phyloP scores from a whole-genome alignment of 2,329 filamentous ascomycete genomes.

The Penicillium hordei region DNA sequence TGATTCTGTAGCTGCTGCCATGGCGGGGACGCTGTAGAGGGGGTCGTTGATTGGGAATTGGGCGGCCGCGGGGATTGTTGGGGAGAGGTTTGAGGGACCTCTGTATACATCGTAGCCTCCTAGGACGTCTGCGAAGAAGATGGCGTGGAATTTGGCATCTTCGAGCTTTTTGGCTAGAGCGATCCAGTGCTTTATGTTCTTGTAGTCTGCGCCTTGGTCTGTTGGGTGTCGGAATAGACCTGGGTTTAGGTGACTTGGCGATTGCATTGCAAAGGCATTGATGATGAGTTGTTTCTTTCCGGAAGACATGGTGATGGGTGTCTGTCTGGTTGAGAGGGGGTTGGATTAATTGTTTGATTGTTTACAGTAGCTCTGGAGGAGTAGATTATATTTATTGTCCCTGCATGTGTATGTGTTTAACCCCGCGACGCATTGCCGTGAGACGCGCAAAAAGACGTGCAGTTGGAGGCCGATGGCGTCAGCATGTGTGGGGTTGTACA shows the following conservation, averaged over 20 bases:
- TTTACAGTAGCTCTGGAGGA: not conserved
- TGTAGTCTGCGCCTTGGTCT: conserved; percentile 42
- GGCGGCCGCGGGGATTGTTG: conserved; percentile 41
- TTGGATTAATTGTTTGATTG: not conserved
- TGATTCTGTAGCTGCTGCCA: conserved; percentile 49
- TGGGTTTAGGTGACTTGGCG: conserved; percentile 49
- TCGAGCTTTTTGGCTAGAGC: conserved; percentile 50
- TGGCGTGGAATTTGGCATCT: conserved; percentile 51
- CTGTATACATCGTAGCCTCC: conserved; percentile 51
- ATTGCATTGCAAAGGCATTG: conserved; percentile 52
- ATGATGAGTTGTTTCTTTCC: conserved; percentile 45
- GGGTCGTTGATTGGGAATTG: conserved; percentile 49
- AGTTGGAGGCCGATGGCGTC: conserved; percentile 30
- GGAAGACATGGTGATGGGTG: conserved; percentile 2
- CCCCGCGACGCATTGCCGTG: conserved; percentile 13
- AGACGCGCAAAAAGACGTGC: conserved; percentile 21
- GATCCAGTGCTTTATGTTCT: conserved; percentile 50
- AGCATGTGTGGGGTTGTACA: conserved; percentile 11
- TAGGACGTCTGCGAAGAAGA: conserved; percentile 54
- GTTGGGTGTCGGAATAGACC: conserved; percentile 40
- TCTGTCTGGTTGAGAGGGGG: too few relatives aligned
- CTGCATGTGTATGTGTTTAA: conserved; percentile 4
- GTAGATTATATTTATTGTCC: conserved; percentile 12
- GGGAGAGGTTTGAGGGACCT: conserved; percentile 40
- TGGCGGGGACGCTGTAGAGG: conserved; percentile 45